A percentile compares a stretch with the other conserved stretches of the same genome.
phyloP scores from a whole-genome alignment of 2,329 filamentous ascomycete species.

The Echinosphaeria canescens region DNA sequence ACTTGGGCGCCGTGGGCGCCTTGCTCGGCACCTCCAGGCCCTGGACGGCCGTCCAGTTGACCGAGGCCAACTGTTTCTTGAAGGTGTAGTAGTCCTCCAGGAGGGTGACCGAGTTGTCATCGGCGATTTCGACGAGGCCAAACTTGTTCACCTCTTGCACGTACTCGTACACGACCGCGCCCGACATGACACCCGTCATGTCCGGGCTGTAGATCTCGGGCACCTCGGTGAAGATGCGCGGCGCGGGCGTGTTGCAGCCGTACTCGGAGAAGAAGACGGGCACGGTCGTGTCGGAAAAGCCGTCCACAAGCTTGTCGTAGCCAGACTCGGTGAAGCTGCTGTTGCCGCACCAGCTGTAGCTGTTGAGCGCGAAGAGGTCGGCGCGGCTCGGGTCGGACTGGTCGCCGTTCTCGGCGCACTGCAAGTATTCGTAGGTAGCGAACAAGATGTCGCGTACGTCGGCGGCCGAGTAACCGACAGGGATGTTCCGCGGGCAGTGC shows the following conservation, averaged over 20 bases:
- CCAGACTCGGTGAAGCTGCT: conserved; percentile 29
- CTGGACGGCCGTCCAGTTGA: conserved; percentile 51
- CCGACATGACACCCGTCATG: conserved; percentile 48
- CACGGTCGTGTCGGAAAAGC: conserved; percentile 43
- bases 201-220: conserved; percentile 45
- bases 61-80: conserved; percentile 48
- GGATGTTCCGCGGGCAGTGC: conserved; percentile 43
- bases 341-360: conserved; percentile 42
- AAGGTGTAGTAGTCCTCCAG: conserved; percentile 52
- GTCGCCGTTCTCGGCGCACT: conserved; percentile 36
- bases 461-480: conserved; percentile 63
- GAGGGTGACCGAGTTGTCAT: conserved; percentile 32
- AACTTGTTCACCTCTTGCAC: conserved; percentile 47
- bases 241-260: conserved; percentile 53
- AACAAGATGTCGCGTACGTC: conserved; percentile 54
- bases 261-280: conserved; percentile 70
- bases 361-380: conserved; percentile 63
- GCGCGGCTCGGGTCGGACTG: conserved; percentile 37
- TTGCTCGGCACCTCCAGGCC: conserved; percentile 31
- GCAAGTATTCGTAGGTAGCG: conserved; percentile 58
- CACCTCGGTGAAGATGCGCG: conserved; percentile 59
- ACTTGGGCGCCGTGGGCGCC: conserved; percentile 34
- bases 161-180: conserved; percentile 67
- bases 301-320: conserved; percentile 33
- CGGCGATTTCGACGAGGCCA: conserved; percentile 39